Evolutionary conservation across 2,329 filamentous ascomycete species (phyloP).

Genomic region (Talaromyces pinophilus): DNA sequence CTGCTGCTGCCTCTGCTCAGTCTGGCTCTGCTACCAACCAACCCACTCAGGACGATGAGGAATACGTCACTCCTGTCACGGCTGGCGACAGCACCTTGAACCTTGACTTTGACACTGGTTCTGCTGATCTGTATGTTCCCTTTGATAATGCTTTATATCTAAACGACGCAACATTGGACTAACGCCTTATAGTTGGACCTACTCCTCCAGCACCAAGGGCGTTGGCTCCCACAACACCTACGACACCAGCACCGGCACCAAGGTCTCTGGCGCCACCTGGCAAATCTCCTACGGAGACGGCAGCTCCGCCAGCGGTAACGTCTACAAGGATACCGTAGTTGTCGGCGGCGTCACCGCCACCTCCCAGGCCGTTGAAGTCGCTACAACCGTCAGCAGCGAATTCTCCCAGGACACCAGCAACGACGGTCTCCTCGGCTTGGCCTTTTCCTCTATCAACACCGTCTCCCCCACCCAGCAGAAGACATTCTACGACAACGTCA

Average conservation of each 20-base stretch:
- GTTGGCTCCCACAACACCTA: slow-evolving; percentile 58
- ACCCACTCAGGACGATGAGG: slow-evolving; percentile 54
- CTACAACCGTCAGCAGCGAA: slow-evolving; percentile 56
- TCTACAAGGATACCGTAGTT: slow-evolving; percentile 65
- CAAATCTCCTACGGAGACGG: slow-evolving; percentile 66
- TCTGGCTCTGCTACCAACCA: slow-evolving; percentile 35
- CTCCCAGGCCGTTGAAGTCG: slow-evolving; percentile 66
- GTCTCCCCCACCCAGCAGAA: slow-evolving; percentile 39
- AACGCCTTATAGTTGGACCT: slow-evolving; percentile 59
- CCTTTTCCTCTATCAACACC: slow-evolving; percentile 62
- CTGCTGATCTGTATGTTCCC: slow-evolving; percentile 61
- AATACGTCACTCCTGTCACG: slow-evolving; percentile 63
- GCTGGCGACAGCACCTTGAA: slow-evolving; percentile 65
- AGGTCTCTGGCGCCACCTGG: slow-evolving; percentile 57
- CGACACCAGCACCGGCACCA: slow-evolving; percentile 58
- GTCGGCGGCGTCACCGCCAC: slow-evolving; percentile 62
- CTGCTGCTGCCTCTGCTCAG: slow-evolving; percentile 18
- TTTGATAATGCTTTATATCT: not conserved
- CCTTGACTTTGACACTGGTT: slow-evolving; percentile 72
- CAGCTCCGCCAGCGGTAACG: slow-evolving; percentile 62
- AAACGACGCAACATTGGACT: not conserved
- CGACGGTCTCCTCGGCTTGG: slow-evolving; percentile 63
- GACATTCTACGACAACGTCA: slow-evolving; percentile 64
- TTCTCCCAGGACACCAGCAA: slow-evolving; percentile 56
- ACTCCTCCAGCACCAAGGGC: slow-evolving; percentile 59